phyloP scores from a whole-genome alignment of 176 grass and related monocot species.

The Lolium rigidum region DNA sequence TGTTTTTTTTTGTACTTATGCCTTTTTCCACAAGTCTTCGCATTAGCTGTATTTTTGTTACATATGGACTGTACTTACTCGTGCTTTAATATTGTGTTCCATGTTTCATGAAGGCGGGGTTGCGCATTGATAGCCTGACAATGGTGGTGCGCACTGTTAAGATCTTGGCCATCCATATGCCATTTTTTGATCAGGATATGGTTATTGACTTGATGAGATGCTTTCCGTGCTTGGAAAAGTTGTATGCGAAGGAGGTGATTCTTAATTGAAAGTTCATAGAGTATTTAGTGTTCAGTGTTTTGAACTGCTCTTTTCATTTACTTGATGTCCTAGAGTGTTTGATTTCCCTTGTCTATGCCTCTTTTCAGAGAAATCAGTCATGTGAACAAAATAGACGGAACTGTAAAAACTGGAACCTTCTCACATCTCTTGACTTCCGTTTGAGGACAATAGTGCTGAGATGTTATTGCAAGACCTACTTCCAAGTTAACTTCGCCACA shows the following conservation, averaged over 20 bases:
- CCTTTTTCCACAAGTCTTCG: no score
- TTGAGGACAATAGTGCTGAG: conserved; percentile 13
- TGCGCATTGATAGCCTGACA: not conserved
- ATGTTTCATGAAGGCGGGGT: not conserved
- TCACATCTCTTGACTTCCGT: conserved; percentile 13
- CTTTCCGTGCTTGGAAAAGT: conserved; percentile 22
- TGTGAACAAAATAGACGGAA: not conserved
- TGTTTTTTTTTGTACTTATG: no score
- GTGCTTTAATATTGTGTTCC: not conserved
- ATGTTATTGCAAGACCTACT: not conserved
- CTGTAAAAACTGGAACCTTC: not conserved
- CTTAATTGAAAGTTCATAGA: not conserved
- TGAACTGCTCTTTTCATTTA: not conserved
- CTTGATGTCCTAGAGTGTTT: not conserved
- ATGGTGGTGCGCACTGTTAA: not conserved
- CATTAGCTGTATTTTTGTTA: not conserved
- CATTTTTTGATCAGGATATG: not conserved
- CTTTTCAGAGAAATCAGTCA: not conserved
- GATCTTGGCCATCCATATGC: not conserved
- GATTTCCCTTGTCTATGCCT: not conserved
- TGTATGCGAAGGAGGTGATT: conserved; percentile 15
- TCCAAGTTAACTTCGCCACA: not conserved
- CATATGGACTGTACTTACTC: not conserved
- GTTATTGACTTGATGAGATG: no score
- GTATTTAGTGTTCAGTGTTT: not conserved